Conservation (phyloP, 2,329 filamentous ascomycete genomes). For the Arthroderma uncinatum region DNA sequence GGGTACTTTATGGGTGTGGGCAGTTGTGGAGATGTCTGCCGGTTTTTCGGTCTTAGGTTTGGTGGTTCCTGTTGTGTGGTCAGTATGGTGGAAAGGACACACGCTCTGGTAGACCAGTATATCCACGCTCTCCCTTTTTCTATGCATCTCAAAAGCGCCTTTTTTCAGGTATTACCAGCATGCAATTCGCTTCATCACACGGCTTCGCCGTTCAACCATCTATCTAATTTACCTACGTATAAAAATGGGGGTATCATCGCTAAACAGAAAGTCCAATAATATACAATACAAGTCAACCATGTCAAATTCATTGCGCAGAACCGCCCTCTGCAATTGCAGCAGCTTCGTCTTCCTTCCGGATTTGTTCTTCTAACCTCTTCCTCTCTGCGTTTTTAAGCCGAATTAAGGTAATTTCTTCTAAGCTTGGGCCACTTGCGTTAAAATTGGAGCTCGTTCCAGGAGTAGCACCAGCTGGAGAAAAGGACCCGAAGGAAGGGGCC, state of each 20-base stretch:
- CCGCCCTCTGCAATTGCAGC: slow-evolving; percentile 25
- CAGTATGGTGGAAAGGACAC: slow-evolving; percentile 45
- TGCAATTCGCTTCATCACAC: neutral
- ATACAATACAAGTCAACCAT: neutral
- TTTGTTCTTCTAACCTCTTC: slow-evolving; percentile 43
- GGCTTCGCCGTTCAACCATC: neutral
- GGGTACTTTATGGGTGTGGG: slow-evolving; percentile 87
- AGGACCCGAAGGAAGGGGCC: slow-evolving; percentile 34
- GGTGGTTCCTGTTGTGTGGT: slow-evolving; percentile 40
- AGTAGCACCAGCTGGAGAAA: slow-evolving; percentile 26
- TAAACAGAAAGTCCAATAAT: neutral
- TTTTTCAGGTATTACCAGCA: neutral
- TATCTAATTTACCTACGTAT: neutral
- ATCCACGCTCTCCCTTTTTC: neutral
- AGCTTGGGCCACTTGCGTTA: slow-evolving; percentile 26
- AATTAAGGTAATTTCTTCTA: slow-evolving; percentile 44
- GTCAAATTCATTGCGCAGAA: neutral
- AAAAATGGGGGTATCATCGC: slow-evolving; percentile 1
- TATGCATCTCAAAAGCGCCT: neutral
- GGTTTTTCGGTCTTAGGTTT: slow-evolving; percentile 50
- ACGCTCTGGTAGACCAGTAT: slow-evolving; percentile 28
- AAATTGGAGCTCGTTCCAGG: slow-evolving; percentile 15
- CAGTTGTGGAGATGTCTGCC: slow-evolving; percentile 73
- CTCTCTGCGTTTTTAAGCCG: slow-evolving; percentile 47
- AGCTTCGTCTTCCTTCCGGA: slow-evolving; percentile 39